Percentiles rank a stretch among this genome's conserved stretches.
Conservation (phyloP, 805 yeast species). For the Cyberlindnera xishuangbannaensis region DNA sequence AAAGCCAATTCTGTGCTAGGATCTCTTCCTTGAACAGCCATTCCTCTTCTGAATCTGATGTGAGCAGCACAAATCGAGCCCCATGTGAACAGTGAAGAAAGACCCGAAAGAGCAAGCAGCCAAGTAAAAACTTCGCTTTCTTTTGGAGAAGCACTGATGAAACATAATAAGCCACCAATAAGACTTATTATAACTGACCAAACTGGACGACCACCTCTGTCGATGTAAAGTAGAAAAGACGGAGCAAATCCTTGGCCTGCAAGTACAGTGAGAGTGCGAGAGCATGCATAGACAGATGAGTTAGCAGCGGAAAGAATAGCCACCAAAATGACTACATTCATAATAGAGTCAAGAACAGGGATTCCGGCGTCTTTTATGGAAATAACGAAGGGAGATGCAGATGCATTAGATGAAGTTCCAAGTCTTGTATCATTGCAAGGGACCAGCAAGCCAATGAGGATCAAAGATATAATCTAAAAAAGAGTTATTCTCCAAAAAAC, state of each 20-base stretch:
- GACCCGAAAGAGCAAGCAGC: constrained; percentile 68
- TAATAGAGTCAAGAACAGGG: constrained; percentile 50
- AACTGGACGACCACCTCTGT: constrained; percentile 48
- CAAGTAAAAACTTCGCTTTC: constrained; percentile 59
- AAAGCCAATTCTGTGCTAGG: constrained; percentile 60
- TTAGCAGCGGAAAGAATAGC: constrained; percentile 33
- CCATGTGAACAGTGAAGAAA: constrained; percentile 74
- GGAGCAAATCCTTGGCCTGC: constrained; percentile 49
- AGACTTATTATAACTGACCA: constrained; percentile 37
- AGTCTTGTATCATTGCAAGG: constrained; percentile 50
- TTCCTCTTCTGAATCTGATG: constrained; percentile 57
- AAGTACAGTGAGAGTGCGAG: constrained; percentile 48
- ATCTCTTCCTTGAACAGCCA: constrained; percentile 55
- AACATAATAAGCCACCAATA: constrained; percentile 51
- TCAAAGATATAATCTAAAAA: constrained; percentile 57
- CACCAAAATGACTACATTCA: constrained; percentile 54
- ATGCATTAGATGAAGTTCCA: constrained; percentile 48
- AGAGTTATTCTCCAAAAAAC: constrained; percentile 69
- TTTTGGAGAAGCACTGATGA: constrained; percentile 52
- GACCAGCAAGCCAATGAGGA: constrained; percentile 60
- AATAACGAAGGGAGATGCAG: constrained; percentile 81
- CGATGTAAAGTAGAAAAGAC: constrained; percentile 38
- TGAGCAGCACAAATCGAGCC: constrained; percentile 63
- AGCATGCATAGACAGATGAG: constrained; percentile 49
- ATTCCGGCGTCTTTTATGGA: constrained; percentile 61